Conservation (phyloP, 768 basidiomycete genomes). For the Scleroderma citrinum region DNA sequence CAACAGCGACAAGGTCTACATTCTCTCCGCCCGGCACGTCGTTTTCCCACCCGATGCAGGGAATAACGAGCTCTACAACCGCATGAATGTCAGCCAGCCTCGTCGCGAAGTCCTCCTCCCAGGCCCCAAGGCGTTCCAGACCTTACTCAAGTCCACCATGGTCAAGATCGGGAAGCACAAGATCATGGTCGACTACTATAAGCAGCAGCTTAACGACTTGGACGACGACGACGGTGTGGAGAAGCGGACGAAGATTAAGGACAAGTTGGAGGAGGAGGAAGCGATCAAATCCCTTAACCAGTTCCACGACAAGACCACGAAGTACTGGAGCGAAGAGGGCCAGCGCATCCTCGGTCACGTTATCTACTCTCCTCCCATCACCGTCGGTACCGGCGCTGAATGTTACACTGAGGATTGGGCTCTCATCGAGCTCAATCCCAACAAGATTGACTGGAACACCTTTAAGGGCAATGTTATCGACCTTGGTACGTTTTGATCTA, state of each 20-base stretch:
- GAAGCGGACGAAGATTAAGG: constrained; percentile 5
- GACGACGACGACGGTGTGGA: constrained; percentile 4
- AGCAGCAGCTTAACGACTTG: constrained; percentile 18
- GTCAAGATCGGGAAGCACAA: constrained; percentile 11
- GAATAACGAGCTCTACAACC: constrained; percentile 9
- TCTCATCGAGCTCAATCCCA: constrained; percentile 29
- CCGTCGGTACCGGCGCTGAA: constrained; percentile 16
- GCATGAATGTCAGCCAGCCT: constrained; percentile 21
- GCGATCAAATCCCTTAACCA: constrained; percentile 18
- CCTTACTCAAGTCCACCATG: too few species aligned
- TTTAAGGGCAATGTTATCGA: constrained; percentile 32
- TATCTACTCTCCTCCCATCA: constrained; percentile 25
- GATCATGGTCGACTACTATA: constrained; percentile 15
- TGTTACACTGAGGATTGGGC: constrained; percentile 31
- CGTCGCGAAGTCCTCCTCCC: constrained; percentile 28
- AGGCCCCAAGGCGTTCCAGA: constrained; percentile 9
- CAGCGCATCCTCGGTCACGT: constrained; percentile 32
- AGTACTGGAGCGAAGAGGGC: constrained; percentile 7
- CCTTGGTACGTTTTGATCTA: constrained; percentile 28
- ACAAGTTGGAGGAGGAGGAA: constrained; percentile 10
- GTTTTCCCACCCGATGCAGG: constrained; percentile 18
- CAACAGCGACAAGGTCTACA: constrained; percentile 22
- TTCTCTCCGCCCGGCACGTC: constrained; percentile 28
- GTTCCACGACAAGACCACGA: constrained; percentile 14
- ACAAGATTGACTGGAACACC: constrained; percentile 20